Base-by-base conservation (phyloP, 768 basidiomycete species). In the Leucocoprinus sp. region DNA sequence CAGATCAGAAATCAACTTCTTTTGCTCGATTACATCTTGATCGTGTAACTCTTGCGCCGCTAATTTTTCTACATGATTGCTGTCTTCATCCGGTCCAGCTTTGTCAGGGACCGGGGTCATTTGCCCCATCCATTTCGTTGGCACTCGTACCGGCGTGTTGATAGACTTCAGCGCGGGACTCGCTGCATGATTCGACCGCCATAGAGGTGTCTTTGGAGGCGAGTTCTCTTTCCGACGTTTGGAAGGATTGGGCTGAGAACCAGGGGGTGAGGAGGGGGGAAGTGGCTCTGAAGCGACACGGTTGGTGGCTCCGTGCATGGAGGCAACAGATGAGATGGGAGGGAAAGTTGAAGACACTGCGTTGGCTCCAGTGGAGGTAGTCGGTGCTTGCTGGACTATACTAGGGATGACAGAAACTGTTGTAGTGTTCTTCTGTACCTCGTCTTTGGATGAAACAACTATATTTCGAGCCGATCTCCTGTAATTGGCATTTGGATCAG, bases 401-500 rank as follows among this genome's bases (percentile, higher is more conserved):
- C 45, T 44, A 17, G 26, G 5, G 26, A 38, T 50, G 27, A 18
- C 40, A 17, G 61, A 56, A 37, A 69, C 63, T 8, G 62, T 57
- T 41, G 67, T 60, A 44, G 64, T 64, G 37, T 61, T 18, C 21
- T 29, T 26, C 8, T 28, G 63, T 42, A 57, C 60, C 29, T 61
- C 53, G 42, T 58, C 48, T 15, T 50, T 58, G 43, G 60, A 61
- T 8, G 63, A 55, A 0, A 60, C 54, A 38, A 61, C 63, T 6
- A 60, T 55, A 0, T 62, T 54, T 40, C 71, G 70, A 38, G 68
- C 68, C 1, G 86, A 86, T 52, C 87, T 80, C 50, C 91, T 80
- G 61, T 93, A 95, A 39, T 74, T 80, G 22, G 70, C 76, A 26
- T 70, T 74, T 1, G 90, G 87, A 60, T 93, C 92, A 2, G 93